These are phyloP conservation scores for Globisporangium canariense DNA, from an alignment of 352 stramenopile genomes.

Conservation along the genomic window DNA sequence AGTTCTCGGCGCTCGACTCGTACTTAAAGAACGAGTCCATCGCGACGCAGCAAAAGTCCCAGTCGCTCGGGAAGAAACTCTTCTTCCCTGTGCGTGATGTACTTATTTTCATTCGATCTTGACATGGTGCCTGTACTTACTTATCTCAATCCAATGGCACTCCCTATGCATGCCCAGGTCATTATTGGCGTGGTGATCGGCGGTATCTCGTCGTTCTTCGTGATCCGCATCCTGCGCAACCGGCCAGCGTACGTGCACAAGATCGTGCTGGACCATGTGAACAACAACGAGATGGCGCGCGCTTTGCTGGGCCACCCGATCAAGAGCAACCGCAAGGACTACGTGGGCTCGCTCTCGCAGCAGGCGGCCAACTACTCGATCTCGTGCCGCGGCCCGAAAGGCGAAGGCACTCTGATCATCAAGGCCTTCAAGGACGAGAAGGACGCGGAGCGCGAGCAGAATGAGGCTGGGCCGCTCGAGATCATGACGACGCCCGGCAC, in stretches of 20 bases:
- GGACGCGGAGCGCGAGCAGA: conserved; percentile 16
- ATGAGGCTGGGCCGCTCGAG: conserved; percentile 2
- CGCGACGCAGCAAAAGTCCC: conserved; percentile 50
- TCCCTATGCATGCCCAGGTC: conserved; percentile 18
- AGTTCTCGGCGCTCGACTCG: conserved; percentile 63
- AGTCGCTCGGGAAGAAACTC: conserved; percentile 68
- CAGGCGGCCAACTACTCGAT: conserved; percentile 70
- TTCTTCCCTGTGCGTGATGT: conserved; percentile 38
- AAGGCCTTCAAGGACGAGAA: conserved; percentile 64
- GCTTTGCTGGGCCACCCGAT: conserved; percentile 63
- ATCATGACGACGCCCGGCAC: conserved; percentile 63
- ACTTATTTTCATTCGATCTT: too few species aligned
- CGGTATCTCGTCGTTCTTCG: conserved; percentile 62
- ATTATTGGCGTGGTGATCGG: conserved; percentile 61
- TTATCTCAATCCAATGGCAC: neutral
- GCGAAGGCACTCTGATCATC: conserved; percentile 67
- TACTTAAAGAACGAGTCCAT: conserved; percentile 53
- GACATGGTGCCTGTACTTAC: neutral
- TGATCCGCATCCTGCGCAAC: conserved; percentile 75
- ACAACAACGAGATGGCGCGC: conserved; percentile 62
- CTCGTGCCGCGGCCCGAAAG: conserved; percentile 56
- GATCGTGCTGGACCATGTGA: conserved; percentile 68
- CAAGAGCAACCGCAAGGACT: conserved; percentile 68
- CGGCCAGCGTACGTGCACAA: conserved; percentile 81
- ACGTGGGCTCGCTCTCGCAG: conserved; percentile 57